Evolutionary conservation across 208 protist genomes (phyloP).

Genomic region (Kentomonas sorsogonicus): DNA sequence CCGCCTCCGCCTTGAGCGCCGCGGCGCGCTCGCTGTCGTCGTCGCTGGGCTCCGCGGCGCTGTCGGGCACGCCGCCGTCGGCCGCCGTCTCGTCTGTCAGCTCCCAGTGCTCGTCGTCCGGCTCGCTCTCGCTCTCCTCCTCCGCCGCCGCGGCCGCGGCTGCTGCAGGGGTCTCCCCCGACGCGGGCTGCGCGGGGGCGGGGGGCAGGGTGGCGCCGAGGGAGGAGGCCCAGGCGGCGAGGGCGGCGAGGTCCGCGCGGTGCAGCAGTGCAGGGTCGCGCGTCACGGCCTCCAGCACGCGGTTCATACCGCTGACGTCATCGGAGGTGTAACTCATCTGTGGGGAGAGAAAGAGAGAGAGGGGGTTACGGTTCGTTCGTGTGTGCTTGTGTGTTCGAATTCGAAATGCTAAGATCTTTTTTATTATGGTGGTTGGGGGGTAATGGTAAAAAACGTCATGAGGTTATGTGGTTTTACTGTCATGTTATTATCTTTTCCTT

Average conservation of each 20-base stretch:
- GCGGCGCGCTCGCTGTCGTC: slow-evolving; percentile 51
- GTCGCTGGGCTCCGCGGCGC: slow-evolving; percentile 30
- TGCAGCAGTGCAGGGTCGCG: too few relatives aligned
- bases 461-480: too few relatives aligned
- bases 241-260: neutral
- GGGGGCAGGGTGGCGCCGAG: neutral
- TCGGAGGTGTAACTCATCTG: too few relatives aligned
- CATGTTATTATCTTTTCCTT: too few relatives aligned
- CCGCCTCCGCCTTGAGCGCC: slow-evolving; percentile 52
- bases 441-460: too few relatives aligned
- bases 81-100: slow-evolving; percentile 28
- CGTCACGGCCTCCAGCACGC: too few relatives aligned
- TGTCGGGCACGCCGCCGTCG: slow-evolving; percentile 18
- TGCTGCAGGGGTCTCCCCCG: neutral
- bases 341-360: too few relatives aligned
- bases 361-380: too few relatives aligned
- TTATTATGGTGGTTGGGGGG: too few relatives aligned
- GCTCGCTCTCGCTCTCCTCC: slow-evolving; percentile 34
- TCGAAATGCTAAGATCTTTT: too few relatives aligned
- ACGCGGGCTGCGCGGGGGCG: slow-evolving; percentile 5
- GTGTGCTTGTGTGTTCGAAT: too few relatives aligned
- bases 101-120: slow-evolving; percentile 51
- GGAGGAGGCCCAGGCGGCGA: neutral
- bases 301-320: too few relatives aligned
- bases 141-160: slow-evolving; percentile 5